Evolutionary conservation across 169 alveolate species (phyloP), one percentile per base, ranked within the genome.

Genomic region (Plasmodium falciparum): DNA sequence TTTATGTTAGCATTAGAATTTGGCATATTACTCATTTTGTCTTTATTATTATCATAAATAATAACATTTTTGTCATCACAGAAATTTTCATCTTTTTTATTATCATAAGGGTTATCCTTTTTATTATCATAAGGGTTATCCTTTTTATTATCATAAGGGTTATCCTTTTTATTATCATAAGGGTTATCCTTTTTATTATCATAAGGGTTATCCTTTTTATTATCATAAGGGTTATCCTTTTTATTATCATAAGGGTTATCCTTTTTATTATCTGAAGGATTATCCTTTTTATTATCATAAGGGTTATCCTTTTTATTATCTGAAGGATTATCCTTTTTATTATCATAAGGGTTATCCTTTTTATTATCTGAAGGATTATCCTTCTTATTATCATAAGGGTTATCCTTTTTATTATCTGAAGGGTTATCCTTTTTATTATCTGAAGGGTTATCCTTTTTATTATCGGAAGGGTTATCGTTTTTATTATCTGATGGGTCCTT

Each of bases 1-100:
- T 69, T 39, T 15, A 83, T 61, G 15, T 63, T 63, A 8, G 61
- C 43, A 39, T 13, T 83, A 0, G 73, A 20, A 24, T 12, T 43
- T 12, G 52, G 66, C 22, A 69, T 62, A 7, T 67, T 54, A 13
- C 39, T 69, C 8, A 62, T 47, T 45, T 59, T 12, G 11, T 33
- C 45, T 8, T 13, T 58, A 58, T 59, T 56, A 13, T 74, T 12
- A 3, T 39, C 73, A 15, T 43, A n/a, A 39, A 15, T 39, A 6
- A 43, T 59, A 3, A 15, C 11, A 20, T 33, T 24, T 2, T 45
- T 65, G 3, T 66, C 33, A 3, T 66, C 76, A 3, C 39, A 29
- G 17, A 7, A 13, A 20, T 66, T 67, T 2, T 62, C 22, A 12
- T 9, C 20, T n/a, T 62, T 43, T 15, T 58, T 45, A 24, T 17